Base-by-base conservation (phyloP, 805 yeast genomes). In the Grigorovia jiainica region DNA sequence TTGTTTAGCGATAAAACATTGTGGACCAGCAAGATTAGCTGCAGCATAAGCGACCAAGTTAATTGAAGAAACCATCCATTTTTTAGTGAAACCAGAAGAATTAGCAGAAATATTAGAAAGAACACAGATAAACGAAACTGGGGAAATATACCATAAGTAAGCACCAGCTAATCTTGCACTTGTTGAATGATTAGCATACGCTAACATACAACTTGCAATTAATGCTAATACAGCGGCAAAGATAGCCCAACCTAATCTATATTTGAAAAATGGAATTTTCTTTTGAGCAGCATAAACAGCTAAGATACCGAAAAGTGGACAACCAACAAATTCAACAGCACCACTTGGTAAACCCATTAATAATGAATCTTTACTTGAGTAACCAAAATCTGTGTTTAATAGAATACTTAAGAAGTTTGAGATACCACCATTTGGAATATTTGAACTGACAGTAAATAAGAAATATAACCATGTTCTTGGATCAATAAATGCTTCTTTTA, bases 11-110 rank as follows among this genome's bases (percentile, higher is more conserved):
- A 66, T 69, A 64, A 83, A 83, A 16, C 82, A 70, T 59, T 80
- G 87, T 5, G 92, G 87, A 2, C 89, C 90, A 43, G 79, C 72
- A 32, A 82, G 65, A 57, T 80, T 78, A 13, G n/a, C n/a, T n/a
- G 76, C 72, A 33, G 84, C 76, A 55, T 79, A 83, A 5, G 77
- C 81, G 44, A 82, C 69, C 58, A 82, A 68, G 38, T 71, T 71
- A 29, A 78, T 57, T 5, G 81, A 79, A 41, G 76, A 74, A 21
- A 76, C 70, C 5, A 76, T 70, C 49, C 78, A 68, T 51, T 81
- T 78, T 60, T 84, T 84, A n/a, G 89, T 81, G 47, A 76, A 74
- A 10, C 92, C 92, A 1, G 87, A 78, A 29, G 79, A 72, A 56
- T 82, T 71, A 3, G 75, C 64, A 23, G 65, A 60, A 41, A 67